Conservation (phyloP, 1,139 yeast genomes). For the Pichia sp. region DNA sequence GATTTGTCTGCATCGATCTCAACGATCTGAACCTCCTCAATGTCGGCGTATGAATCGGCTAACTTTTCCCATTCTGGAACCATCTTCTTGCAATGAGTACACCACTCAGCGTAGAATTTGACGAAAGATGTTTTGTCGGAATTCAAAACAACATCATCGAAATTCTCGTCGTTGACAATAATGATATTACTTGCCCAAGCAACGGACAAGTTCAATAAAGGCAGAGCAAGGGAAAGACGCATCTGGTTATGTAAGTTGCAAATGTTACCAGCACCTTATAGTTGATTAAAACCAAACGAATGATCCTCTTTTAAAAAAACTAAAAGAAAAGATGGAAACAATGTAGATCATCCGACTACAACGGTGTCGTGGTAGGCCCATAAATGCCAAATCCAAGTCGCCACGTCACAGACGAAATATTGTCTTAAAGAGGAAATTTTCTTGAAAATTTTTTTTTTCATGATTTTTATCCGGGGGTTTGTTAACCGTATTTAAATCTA, state of each 20-base stretch:
- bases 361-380: background rate
- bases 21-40: constrained; percentile 47
- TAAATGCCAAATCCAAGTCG: background rate
- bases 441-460: background rate
- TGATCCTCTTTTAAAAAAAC: background rate
- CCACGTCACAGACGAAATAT: background rate
- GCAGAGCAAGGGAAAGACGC: constrained; percentile 8
- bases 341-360: background rate
- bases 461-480: background rate
- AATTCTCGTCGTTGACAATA: constrained; percentile 42
- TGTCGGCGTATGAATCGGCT: constrained; percentile 46
- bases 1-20: constrained; percentile 68
- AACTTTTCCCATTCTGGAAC: constrained; percentile 62
- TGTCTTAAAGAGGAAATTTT: background rate
- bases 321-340: background rate
- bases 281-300: background rate
- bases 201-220: constrained; percentile 3
- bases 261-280: background rate
- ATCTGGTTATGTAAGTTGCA: background rate
- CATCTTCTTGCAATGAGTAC: constrained; percentile 69
- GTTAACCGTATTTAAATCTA: background rate
- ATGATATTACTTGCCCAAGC: constrained; percentile 16
- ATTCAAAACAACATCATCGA: constrained; percentile 50
- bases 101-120: constrained; percentile 79
- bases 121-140: constrained; percentile 64